phyloP scores from a whole-genome alignment of 345 rosid species.

The Iberis pinnata region DNA sequence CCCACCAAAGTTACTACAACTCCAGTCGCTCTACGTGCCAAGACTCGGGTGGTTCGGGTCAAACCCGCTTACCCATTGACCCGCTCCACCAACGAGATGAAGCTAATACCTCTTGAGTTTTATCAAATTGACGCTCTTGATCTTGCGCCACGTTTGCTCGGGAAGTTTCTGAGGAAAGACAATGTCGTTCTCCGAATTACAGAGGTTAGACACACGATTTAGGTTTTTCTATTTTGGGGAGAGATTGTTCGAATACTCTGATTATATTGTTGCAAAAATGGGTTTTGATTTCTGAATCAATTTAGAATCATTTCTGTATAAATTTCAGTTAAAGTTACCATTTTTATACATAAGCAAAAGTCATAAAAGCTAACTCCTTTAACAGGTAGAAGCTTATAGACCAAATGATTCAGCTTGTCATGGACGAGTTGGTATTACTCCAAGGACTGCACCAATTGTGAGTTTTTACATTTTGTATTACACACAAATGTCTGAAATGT shows the following conservation, averaged over 20 bases:
- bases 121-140: slow-evolving; percentile 78
- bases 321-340: no score
- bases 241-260: no score
- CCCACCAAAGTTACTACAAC: background rate
- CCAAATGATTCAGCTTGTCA: slow-evolving; percentile 95
- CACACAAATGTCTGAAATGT: background rate
- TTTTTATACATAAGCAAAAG: no score
- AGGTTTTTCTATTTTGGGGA: slow-evolving; percentile 6
- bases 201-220: slow-evolving; percentile 44
- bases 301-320: no score
- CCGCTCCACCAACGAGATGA: slow-evolving; percentile 16
- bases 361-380: background rate
- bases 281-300: background rate
- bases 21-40: slow-evolving; percentile 7
- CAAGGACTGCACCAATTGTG: slow-evolving; percentile 83
- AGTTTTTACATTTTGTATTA: slow-evolving; percentile 24
- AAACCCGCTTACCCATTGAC: slow-evolving; percentile 27
- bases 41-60: slow-evolving; percentile 24
- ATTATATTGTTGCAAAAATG: background rate
- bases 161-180: slow-evolving; percentile 70
- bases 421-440: slow-evolving; percentile 72
- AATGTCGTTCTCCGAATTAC: slow-evolving; percentile 76
- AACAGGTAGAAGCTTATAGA: slow-evolving; percentile 89
- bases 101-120: slow-evolving; percentile 54
- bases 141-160: slow-evolving; percentile 89